These are phyloP conservation scores for Exophiala sideris DNA, from an alignment of 2,329 filamentous ascomycete genomes.

Conservation along the genomic window DNA sequence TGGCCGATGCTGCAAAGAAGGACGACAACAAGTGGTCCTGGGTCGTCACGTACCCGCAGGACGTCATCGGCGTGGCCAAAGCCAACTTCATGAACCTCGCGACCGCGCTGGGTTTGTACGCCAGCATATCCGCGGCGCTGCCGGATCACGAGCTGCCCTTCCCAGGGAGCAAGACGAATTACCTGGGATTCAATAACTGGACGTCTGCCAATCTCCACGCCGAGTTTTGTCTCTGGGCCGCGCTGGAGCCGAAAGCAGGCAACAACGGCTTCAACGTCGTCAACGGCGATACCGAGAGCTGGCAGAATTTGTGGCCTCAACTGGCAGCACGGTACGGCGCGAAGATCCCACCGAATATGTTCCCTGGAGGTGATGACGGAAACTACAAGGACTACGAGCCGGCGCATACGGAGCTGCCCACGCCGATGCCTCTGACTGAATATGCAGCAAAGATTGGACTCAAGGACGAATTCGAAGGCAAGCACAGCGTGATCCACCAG, in stretches of 20 bases:
- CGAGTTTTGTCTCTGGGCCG: conserved; percentile 38
- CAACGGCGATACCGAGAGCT: conserved; percentile 40
- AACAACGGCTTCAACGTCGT: conserved; percentile 44
- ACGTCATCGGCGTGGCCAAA: conserved; percentile 43
- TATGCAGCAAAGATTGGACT: conserved; percentile 30
- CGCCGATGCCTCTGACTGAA: conserved; percentile 27
- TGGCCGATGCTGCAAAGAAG: conserved; percentile 34
- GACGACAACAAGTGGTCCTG: conserved; percentile 35
- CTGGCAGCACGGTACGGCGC: conserved; percentile 37
- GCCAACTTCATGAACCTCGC: conserved; percentile 45
- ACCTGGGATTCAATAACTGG: conserved; percentile 35
- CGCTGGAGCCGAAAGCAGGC: conserved; percentile 30
- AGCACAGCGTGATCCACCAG: conserved; percentile 31
- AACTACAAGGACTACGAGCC: conserved; percentile 11
- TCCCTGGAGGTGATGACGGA: conserved; percentile 23
- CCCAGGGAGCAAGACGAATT: conserved; percentile 35
- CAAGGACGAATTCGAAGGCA: conserved; percentile 24
- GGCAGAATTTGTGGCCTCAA: conserved; percentile 42
- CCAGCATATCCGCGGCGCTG: conserved; percentile 17
- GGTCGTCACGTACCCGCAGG: conserved; percentile 45
- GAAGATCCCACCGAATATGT: conserved; percentile 31
- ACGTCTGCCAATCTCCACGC: conserved; percentile 37
- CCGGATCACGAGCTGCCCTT: conserved; percentile 24
- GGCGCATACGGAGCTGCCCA: conserved; percentile 20
- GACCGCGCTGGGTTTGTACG: conserved; percentile 42